Conservation (phyloP, 768 basidiomycete species). For the Dioszegia crocea region DNA sequence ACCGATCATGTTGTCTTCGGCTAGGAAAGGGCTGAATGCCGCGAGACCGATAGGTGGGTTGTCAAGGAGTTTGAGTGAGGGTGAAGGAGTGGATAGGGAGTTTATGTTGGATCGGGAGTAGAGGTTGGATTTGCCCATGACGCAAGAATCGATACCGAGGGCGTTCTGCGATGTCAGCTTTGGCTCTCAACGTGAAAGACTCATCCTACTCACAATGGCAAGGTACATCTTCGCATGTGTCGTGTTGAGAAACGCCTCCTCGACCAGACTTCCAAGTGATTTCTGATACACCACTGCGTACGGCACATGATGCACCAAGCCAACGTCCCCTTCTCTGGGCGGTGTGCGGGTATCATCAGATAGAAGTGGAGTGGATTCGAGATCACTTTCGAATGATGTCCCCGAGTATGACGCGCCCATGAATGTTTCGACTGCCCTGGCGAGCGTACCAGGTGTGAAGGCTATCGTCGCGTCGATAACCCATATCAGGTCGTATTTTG, state of each 20-base stretch:
- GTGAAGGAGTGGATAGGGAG: constrained; percentile 47
- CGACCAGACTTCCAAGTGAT: constrained; percentile 72
- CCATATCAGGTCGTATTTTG: constrained; percentile 87
- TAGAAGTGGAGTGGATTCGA: constrained; percentile 31
- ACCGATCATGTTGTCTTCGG: constrained; percentile 98
- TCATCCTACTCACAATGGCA: constrained; percentile 69
- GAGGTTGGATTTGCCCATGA: constrained; percentile 92
- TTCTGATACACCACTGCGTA: constrained; percentile 70
- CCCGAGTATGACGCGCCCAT: constrained; percentile 2
- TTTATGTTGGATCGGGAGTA: constrained; percentile 87
- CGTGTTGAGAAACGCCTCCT: constrained; percentile 92
- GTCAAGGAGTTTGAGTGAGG: constrained; percentile 23
- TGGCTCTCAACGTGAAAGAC: constrained; percentile 7
- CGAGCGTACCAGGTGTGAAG: constrained; percentile 70
- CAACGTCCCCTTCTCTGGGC: constrained; percentile 54
- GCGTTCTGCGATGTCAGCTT: constrained; percentile 56
- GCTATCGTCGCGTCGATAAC: constrained; percentile 93
- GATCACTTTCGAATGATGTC: constrained; percentile 22
- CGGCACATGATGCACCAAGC: constrained; percentile 91
- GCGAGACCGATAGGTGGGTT: constrained; percentile 60
- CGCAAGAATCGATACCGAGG: constrained; percentile 83
- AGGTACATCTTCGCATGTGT: constrained; percentile 98
- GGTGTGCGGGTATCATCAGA: constrained; percentile 24
- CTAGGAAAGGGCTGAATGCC: constrained; percentile 80
- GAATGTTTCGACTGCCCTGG: constrained; percentile 77